phyloP scores from a whole-genome alignment of 2,329 filamentous ascomycete species.

The Trichophyton simii region DNA sequence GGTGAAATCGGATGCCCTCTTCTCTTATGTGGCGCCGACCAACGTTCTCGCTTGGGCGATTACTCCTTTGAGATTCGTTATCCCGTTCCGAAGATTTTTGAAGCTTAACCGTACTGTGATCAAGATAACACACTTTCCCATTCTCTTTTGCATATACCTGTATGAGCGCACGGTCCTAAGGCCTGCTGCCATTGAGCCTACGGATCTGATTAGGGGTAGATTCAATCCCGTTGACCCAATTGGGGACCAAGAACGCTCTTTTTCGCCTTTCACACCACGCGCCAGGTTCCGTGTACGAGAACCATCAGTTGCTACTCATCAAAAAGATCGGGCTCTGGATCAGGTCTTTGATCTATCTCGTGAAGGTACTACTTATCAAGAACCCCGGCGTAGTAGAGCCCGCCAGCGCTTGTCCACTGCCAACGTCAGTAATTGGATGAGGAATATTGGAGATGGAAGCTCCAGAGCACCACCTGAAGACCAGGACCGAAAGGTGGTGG shows the following conservation, averaged over 20 bases:
- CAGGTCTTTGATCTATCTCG: conserved; percentile 75
- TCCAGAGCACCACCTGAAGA: conserved; percentile 45
- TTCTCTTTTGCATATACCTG: conserved; percentile 72
- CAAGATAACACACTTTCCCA: conserved; percentile 78
- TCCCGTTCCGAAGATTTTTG: conserved; percentile 72
- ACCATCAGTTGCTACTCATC: conserved; percentile 75
- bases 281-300: conserved; percentile 54
- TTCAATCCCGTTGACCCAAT: conserved; percentile 46
- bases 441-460: conserved; percentile 45
- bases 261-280: conserved; percentile 60
- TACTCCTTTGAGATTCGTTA: conserved; percentile 66
- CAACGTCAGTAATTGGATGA: conserved; percentile 86
- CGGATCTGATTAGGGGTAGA: conserved; percentile 68
- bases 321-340: conserved; percentile 79
- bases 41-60: conserved; percentile 87
- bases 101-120: conserved; percentile 81
- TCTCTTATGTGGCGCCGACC: conserved; percentile 82
- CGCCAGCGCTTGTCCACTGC: conserved; percentile 56
- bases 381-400: conserved; percentile 43
- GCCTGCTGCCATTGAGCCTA: conserved; percentile 64
- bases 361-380: conserved; percentile 45
- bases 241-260: conserved; percentile 42
- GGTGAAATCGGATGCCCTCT: conserved; percentile 95
- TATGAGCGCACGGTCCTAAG: conserved; percentile 76
- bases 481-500: conserved; percentile 46